Base-by-base conservation (phyloP, 306 rosid species). In the Macrotyloma uniflorum region DNA sequence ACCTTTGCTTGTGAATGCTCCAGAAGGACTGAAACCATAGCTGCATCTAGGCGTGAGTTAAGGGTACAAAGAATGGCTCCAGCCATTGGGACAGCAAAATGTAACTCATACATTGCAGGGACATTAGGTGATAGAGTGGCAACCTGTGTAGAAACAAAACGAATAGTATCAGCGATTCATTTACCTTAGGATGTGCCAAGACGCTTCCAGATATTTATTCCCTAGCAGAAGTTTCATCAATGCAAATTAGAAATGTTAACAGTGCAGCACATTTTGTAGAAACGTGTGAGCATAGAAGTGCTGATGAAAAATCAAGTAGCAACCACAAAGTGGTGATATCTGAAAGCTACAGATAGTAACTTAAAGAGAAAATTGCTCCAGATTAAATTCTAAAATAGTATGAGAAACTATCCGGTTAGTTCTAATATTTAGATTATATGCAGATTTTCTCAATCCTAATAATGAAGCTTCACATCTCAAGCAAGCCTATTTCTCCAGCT, bases 21-120 rank as follows among this genome's bases (percentile, higher is more conserved):
- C 6, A 92, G 72, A 8, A 90, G 82, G 58, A 75, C 67, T 15
- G 96, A 83, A 32, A 88, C 50, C 91, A 86, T 89, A 3, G 88
- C 35, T 16, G 89, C 87, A 54, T 92, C 93, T 13, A 79, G 84
- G 61, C 96, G 97, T 6, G 89, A 24, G 68, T 94, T 94, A 47
- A 94, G 88, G 16, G 93, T 84, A 33, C 96, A 89, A 15, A 94
- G 86, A 81, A 94, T 74, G 61, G 90, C 96, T 51, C 97, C 98
- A 0, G 97, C 90, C 97, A 94, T 94, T 73, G 97, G 98, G 42
- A 87, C 97, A 62, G 95, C 93, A 74, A 94, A 94, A 75, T 94
- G 98, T n/a, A 94, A 83, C 89, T 94, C 98, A 76, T 88, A 87
- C 97, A 92, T 90, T 63, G 98, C 95, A 40, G 96, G 96, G 58